phyloP scores from a whole-genome alignment of 192 early-diverging fungal species.

The Gamsiella multidivaricata region DNA sequence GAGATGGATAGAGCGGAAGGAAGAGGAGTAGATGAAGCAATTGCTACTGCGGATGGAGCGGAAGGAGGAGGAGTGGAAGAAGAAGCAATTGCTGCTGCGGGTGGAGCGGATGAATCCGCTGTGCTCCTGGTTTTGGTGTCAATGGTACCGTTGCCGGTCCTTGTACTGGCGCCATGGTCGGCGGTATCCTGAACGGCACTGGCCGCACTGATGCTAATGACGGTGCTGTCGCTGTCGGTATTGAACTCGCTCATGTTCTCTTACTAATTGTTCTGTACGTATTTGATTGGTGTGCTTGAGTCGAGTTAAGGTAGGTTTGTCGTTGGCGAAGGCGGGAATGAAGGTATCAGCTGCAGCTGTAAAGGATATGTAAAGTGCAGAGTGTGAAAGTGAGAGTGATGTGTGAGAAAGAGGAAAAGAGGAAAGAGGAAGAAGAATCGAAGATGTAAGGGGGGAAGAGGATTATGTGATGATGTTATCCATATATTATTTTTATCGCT shows the following conservation, averaged over 20 bases:
- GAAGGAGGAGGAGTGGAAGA: background rate
- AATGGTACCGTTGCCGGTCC: background rate
- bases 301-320: no score
- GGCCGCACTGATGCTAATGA: constrained; percentile 34
- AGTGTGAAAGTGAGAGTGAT: no score
- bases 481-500: no score
- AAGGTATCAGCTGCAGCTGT: no score
- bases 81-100: background rate
- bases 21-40: background rate
- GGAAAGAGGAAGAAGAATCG: no score
- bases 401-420: no score
- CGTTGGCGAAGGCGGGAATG: no score
- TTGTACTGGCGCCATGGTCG: background rate
- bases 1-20: background rate
- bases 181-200: constrained; percentile 24
- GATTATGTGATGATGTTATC: no score
- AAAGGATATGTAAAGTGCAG: no score
- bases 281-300: no score
- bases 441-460: no score
- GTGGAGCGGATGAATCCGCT: background rate
- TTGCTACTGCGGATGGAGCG: background rate
- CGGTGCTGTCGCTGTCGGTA: background rate
- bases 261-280: no score
- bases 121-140: background rate
- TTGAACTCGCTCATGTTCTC: background rate